A percentile compares a stretch with the other conserved stretches of the same genome.
These are phyloP conservation scores for Solanum pinnatisectum DNA, from an alignment of 257 asterid genomes.

Conservation along the genomic window DNA sequence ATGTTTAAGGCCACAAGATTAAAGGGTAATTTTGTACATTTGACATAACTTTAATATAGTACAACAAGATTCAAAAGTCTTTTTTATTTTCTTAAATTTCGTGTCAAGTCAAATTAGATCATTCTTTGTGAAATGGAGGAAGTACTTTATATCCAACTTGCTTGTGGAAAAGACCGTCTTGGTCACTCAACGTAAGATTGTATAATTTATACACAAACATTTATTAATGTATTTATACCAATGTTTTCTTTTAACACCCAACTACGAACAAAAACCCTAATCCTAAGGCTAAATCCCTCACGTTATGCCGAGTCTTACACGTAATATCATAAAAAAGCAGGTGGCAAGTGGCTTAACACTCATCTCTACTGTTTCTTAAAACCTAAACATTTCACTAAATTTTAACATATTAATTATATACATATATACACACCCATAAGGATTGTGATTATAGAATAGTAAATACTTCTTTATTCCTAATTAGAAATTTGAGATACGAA, in stretches of 20 bases:
- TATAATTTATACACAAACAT: neutral
- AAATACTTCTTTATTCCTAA: too few relatives aligned
- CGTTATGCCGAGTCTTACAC: conserved; percentile 16
- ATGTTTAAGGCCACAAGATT: too few relatives aligned
- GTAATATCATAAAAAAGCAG: conserved; percentile 12
- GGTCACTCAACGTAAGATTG: neutral
- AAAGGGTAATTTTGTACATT: too few relatives aligned
- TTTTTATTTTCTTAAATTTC: too few relatives aligned
- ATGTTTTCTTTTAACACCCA: neutral
- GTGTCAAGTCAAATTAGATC: too few relatives aligned
- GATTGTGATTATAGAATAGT: too few relatives aligned
- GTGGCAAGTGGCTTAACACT: conserved; percentile 23
- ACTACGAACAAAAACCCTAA: neutral
- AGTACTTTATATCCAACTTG: neutral
- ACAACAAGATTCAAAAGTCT: too few relatives aligned
- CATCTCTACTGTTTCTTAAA: neutral
- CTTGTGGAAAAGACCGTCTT: neutral
- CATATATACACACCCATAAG: neutral
- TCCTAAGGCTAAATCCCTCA: conserved; percentile 1
- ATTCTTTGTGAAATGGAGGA: too few relatives aligned
- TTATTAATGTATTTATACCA: neutral
- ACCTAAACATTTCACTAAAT: neutral
- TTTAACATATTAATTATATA: neutral
- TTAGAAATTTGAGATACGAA: too few relatives aligned
- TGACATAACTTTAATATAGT: too few relatives aligned